These are phyloP conservation scores for Microthyrium microscopicum DNA, from an alignment of 2,329 filamentous ascomycete genomes.

Conservation along the genomic window DNA sequence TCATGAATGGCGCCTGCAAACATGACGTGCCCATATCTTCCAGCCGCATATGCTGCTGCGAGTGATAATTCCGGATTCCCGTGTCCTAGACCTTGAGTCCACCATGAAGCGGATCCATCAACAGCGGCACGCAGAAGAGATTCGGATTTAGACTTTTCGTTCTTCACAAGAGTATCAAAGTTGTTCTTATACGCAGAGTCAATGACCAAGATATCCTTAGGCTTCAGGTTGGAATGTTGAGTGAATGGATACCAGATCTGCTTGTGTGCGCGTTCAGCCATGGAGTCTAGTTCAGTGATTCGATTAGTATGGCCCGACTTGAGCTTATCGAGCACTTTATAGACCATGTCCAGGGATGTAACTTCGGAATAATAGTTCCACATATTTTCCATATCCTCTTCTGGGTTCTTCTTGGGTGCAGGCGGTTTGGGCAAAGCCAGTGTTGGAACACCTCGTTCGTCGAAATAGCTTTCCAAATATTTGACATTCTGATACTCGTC, in stretches of 20 bases:
- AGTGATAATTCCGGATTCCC: slow-evolving; percentile 56
- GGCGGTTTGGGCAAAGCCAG: slow-evolving; percentile 45
- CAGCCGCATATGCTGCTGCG: slow-evolving; percentile 64
- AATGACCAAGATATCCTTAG: slow-evolving; percentile 52
- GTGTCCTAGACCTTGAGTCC: slow-evolving; percentile 78
- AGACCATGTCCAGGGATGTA: slow-evolving; percentile 16
- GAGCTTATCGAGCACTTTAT: slow-evolving; percentile 29
- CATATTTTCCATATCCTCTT: slow-evolving; percentile 42
- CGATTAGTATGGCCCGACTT: slow-evolving; percentile 34
- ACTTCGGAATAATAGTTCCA: slow-evolving; percentile 42
- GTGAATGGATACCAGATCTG: slow-evolving; percentile 80
- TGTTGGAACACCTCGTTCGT: slow-evolving; percentile 38
- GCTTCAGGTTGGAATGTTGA: slow-evolving; percentile 50
- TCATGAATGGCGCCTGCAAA: slow-evolving; percentile 68
- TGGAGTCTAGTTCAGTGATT: slow-evolving; percentile 40
- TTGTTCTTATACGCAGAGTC: slow-evolving; percentile 67
- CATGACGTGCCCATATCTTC: slow-evolving; percentile 78
- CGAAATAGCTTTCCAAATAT: slow-evolving; percentile 54
- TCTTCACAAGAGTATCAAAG: slow-evolving; percentile 43
- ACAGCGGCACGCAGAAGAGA: slow-evolving; percentile 48
- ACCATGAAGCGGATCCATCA: slow-evolving; percentile 78
- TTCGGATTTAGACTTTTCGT: slow-evolving; percentile 1
- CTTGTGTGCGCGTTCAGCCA: slow-evolving; percentile 43
- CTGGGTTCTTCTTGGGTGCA: slow-evolving; percentile 13
- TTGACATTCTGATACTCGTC: slow-evolving; percentile 48